Evolutionary conservation across 164 flowering plant genomes (phyloP).

Genomic region (Amborella trichopoda): DNA sequence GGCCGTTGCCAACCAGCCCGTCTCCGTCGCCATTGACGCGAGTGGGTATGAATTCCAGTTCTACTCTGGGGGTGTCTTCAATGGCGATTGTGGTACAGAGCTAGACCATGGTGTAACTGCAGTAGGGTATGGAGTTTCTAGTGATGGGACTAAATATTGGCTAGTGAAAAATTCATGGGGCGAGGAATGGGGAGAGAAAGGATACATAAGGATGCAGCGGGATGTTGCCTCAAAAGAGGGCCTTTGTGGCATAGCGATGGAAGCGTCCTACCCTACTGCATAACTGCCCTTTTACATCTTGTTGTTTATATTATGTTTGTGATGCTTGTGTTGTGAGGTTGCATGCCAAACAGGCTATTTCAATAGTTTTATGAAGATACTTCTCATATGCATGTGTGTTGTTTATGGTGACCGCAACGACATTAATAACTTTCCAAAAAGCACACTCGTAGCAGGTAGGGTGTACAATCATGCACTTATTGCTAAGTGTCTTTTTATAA

Average conservation of each 20-base stretch:
- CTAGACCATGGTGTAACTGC: conserved; percentile 3
- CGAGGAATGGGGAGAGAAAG: conserved; percentile 4
- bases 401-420: too few species aligned
- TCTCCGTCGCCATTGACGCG: conserved; percentile 79
- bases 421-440: too few species aligned
- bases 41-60: conserved; percentile 61
- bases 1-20: conserved; percentile 63
- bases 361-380: too few species aligned
- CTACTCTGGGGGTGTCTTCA: conserved; percentile 31
- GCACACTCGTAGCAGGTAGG: too few species aligned
- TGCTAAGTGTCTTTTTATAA: too few species aligned
- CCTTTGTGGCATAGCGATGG: conserved; percentile 3
- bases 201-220: conserved; percentile 4
- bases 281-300: too few species aligned
- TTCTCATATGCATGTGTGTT: too few species aligned
- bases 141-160: conserved; percentile 7
- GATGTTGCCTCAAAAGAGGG: not conserved
- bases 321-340: too few species aligned
- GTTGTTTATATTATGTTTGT: too few species aligned
- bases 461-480: too few species aligned
- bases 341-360: too few species aligned
- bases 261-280: conserved; percentile 4
- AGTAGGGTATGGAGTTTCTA: conserved; percentile 1
- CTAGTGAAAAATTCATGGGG: conserved; percentile 8
- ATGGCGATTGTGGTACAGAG: conserved; percentile 2